Evolutionary conservation across 2,329 filamentous ascomycete species (phyloP), one percentile per base, ranked within the genome.

Genomic region (Thielaviopsis populi): DNA sequence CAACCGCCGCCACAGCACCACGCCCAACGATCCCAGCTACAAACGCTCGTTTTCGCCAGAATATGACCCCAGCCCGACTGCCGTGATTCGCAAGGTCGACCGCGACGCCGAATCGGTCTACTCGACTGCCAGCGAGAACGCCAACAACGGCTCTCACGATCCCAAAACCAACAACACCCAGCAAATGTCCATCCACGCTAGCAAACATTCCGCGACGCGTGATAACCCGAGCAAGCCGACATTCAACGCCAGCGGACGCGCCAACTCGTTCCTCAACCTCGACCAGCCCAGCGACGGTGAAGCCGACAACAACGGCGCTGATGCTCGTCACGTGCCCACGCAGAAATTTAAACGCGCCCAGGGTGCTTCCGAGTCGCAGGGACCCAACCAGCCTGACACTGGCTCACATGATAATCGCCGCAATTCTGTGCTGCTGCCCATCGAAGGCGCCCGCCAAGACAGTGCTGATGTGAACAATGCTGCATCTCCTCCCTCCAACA

Each of bases 11-110:
- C 56, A 62, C 27, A 66, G 64, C 37, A 66, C 61, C 24, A 66
- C 60, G 15, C 61, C 64, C 61, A 63, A 64, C 62, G 42, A 64
- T 53, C 63, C 63, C 41, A 40, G 56, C 19, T 77, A 74, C 61
- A 73, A 78, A 43, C 78, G 83, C 67, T 83, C 85, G 1, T 90
- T 91, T 71, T 90, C 88, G 19, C 85, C 86, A 13, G 85, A 87
- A 62, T 91, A 91, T 72, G 85, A 86, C 56, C 86, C 86, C 13
- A 84, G 85, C 67, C 82, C 83, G 46, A 86, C 83, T 71, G 85
- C 87, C 33, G 84, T 83, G n/a, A 87, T 90, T 48, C 81, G 85
- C 63, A 75, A 80, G n/a, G 82, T 88, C 42, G 77, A 78, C 63
- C 74, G 78, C 4, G 77, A 76, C 43, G 76, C 77, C 10, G 72